A percentile compares a stretch with the other conserved stretches of the same genome.
Conservation (phyloP, 2,329 filamentous ascomycete species). For the Aspergillus caelatus region DNA sequence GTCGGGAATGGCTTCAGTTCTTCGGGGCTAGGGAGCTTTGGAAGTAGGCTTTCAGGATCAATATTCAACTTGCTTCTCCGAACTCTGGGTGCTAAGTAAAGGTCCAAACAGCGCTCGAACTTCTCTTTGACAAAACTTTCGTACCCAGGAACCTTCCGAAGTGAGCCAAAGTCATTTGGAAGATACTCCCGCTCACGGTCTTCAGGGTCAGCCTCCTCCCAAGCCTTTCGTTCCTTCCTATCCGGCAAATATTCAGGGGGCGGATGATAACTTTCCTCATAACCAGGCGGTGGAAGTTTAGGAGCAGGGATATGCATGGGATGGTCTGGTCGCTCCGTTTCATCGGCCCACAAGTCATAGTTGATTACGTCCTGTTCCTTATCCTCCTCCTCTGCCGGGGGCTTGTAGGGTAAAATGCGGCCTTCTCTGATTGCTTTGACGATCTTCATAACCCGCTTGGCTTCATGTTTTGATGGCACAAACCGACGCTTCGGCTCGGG, state of each 20-base stretch:
- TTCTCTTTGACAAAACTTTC: conserved; percentile 89
- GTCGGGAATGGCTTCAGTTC: conserved; percentile 96
- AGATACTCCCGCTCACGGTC: conserved; percentile 89
- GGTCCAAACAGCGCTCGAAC: conserved; percentile 91
- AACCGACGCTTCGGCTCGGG: conserved; percentile 96
- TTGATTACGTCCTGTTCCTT: conserved; percentile 71
- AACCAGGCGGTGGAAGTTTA: conserved; percentile 88
- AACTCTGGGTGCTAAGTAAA: conserved; percentile 91
- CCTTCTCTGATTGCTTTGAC: conserved; percentile 95
- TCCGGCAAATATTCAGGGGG: conserved; percentile 91
- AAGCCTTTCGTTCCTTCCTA: conserved; percentile 77
- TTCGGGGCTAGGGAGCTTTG: conserved; percentile 89
- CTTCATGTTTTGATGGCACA: conserved; percentile 94
- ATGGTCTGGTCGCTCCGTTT: conserved; percentile 78
- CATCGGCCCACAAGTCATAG: conserved; percentile 95
- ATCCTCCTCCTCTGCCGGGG: conserved; percentile 72
- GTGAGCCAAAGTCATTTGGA: conserved; percentile 76
- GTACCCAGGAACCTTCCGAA: conserved; percentile 92
- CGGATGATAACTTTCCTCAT: conserved; percentile 95
- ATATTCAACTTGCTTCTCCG: conserved; percentile 95
- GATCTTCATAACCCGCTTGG: conserved; percentile 94
- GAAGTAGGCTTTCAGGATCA: conserved; percentile 87
- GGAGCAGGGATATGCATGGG: conserved; percentile 94
- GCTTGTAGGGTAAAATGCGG: conserved; percentile 86
- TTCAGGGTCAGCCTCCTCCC: conserved; percentile 85